Percentiles rank a stretch among this genome's conserved stretches.
phyloP scores from a whole-genome alignment of 2,329 filamentous ascomycete species.

The Neopestalotiopsis rosae region DNA sequence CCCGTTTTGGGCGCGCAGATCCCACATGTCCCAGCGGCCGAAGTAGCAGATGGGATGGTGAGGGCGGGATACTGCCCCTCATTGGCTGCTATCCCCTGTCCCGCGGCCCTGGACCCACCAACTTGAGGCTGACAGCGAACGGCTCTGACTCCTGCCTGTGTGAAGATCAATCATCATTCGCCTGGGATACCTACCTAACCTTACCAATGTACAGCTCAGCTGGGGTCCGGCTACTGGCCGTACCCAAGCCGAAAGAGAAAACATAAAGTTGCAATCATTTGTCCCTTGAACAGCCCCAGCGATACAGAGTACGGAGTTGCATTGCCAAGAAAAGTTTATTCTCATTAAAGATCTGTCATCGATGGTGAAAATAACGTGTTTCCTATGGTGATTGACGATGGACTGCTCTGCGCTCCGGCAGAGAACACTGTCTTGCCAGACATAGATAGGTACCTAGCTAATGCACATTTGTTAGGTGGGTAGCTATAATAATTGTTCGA shows the following conservation, averaged over 20 bases:
- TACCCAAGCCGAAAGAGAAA: background rate
- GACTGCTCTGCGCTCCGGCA: too few species aligned
- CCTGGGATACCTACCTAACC: background rate
- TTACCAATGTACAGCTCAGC: background rate
- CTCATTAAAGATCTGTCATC: conserved; percentile 1
- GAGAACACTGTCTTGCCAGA: too few species aligned
- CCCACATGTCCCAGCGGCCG: background rate
- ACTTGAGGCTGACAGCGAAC: conserved; percentile 16
- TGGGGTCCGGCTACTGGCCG: background rate
- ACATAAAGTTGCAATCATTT: background rate
- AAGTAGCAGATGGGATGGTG: conserved; percentile 13
- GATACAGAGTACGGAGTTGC: background rate
- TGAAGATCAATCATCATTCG: conserved; percentile 4
- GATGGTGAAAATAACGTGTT: background rate
- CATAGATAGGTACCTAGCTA: too few species aligned
- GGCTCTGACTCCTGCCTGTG: conserved; percentile 12
- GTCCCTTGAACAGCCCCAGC: background rate
- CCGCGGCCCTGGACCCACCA: conserved; percentile 11
- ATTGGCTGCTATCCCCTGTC: conserved; percentile 9
- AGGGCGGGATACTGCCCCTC: background rate
- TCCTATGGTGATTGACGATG: too few species aligned
- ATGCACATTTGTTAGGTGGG: too few species aligned
- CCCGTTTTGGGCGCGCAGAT: background rate
- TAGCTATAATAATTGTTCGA: too few species aligned
- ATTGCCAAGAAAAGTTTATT: conserved; percentile 12